Percentiles rank a stretch among this genome's conserved stretches.
Evolutionary conservation across 2,329 filamentous ascomycete species (phyloP).

Genomic region (Penicillium concentricum): DNA sequence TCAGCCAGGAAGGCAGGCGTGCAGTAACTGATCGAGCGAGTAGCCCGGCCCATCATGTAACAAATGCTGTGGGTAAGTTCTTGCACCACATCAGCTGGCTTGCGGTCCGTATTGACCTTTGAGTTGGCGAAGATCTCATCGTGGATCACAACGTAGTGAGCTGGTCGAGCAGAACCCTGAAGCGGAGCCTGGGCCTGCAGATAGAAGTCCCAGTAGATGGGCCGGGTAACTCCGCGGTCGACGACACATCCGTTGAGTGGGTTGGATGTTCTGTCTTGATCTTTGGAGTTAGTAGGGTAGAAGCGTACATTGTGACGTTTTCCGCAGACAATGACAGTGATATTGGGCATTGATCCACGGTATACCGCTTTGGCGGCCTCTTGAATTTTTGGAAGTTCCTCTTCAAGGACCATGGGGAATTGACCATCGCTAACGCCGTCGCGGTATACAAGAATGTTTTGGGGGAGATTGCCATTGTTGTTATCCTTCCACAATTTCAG

Average conservation of each 20-base stretch:
- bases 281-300: slow-evolving; percentile 60
- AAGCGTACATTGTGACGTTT: slow-evolving; percentile 88
- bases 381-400: slow-evolving; percentile 57
- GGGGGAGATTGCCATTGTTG: slow-evolving; percentile 57
- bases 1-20: slow-evolving; percentile 29
- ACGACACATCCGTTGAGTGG: slow-evolving; percentile 73
- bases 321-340: slow-evolving; percentile 74
- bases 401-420: slow-evolving; percentile 63
- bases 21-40: slow-evolving; percentile 22
- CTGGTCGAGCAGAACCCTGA: slow-evolving; percentile 76
- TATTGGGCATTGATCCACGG: slow-evolving; percentile 53
- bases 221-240: slow-evolving; percentile 74
- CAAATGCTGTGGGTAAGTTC: slow-evolving; percentile 23
- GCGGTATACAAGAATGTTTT: slow-evolving; percentile 77
- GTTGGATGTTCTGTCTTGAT: slow-evolving; percentile 59
- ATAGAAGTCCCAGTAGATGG: slow-evolving; percentile 76
- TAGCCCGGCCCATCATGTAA: slow-evolving; percentile 29
- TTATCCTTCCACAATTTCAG: slow-evolving; percentile 62
- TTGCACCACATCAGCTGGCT: slow-evolving; percentile 15
- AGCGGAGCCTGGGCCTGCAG: slow-evolving; percentile 75
- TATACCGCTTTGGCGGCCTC: slow-evolving; percentile 62
- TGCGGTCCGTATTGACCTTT: not conserved
- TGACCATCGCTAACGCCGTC: slow-evolving; percentile 88
- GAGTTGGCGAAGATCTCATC: slow-evolving; percentile 61
- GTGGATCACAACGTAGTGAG: slow-evolving; percentile 72